phyloP scores from a whole-genome alignment of 257 asterid genomes.

The Penstemon barbatus region DNA sequence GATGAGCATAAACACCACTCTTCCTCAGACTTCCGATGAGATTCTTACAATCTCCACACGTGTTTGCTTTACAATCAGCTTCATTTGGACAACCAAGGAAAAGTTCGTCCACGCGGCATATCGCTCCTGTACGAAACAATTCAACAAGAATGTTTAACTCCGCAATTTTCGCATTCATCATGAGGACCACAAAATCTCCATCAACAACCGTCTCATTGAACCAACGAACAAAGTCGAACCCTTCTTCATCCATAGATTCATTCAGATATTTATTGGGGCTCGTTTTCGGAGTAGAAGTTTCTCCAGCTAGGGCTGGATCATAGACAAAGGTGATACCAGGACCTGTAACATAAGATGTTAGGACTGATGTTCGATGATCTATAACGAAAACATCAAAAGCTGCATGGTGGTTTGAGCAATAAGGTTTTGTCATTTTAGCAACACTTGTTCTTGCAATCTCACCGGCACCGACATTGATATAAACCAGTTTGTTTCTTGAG shows the following conservation, averaged over 20 bases:
- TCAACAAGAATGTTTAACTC: slow-evolving; percentile 61
- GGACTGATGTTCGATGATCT: slow-evolving; percentile 63
- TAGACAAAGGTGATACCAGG: slow-evolving; percentile 71
- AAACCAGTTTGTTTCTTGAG: slow-evolving; percentile 65
- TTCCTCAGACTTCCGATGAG: slow-evolving; percentile 55
- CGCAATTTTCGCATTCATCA: slow-evolving; percentile 55
- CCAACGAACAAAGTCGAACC: slow-evolving; percentile 67
- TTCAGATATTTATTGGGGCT: slow-evolving; percentile 51
- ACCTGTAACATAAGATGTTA: slow-evolving; percentile 52
- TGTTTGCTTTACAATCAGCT: slow-evolving; percentile 33
- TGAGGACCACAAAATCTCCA: slow-evolving; percentile 68
- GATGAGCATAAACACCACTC: slow-evolving; percentile 73
- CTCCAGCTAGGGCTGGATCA: slow-evolving; percentile 59
- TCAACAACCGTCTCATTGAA: slow-evolving; percentile 57
- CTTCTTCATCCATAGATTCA: slow-evolving; percentile 64
- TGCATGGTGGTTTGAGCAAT: slow-evolving; percentile 41
- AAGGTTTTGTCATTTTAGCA: slow-evolving; percentile 42
- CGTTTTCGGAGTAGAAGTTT: slow-evolving; percentile 25
- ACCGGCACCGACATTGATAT: slow-evolving; percentile 69
- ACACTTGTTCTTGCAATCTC: slow-evolving; percentile 49
- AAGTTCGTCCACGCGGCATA: slow-evolving; percentile 62
- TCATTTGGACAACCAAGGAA: slow-evolving; percentile 59
- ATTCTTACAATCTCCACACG: slow-evolving; percentile 49
- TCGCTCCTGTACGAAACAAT: slow-evolving; percentile 55
- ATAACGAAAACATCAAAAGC: slow-evolving; percentile 55